These are phyloP conservation scores for Aechmea fasciata DNA, from an alignment of 176 grass and related monocot genomes.

Conservation along the genomic window DNA sequence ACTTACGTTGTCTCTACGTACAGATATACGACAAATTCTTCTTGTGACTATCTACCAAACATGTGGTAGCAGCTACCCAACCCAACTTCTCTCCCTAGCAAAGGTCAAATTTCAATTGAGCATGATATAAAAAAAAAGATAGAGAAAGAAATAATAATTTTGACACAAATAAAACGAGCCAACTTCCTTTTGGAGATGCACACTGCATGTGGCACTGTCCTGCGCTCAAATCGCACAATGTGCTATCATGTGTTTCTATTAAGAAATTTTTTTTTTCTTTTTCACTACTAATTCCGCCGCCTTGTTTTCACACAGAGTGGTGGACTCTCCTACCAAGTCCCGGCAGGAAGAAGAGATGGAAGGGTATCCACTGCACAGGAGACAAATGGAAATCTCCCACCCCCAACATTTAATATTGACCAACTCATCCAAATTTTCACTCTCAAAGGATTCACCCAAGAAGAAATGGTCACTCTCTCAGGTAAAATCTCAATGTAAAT, in stretches of 20 bases:
- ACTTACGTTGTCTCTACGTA: no score
- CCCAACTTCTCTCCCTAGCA: no score
- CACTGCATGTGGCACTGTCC: constrained; percentile 21
- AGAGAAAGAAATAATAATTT: no score
- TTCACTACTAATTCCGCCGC: background rate
- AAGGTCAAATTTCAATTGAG: no score
- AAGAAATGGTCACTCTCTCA: constrained; percentile 59
- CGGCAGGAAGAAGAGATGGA: constrained; percentile 44
- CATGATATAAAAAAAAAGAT: no score
- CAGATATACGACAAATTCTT: no score
- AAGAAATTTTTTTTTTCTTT: background rate
- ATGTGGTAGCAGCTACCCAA: no score
- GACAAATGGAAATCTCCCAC: constrained; percentile 45
- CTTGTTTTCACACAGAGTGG: constrained; percentile 30
- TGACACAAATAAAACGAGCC: background rate
- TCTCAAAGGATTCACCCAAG: constrained; percentile 37
- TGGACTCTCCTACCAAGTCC: constrained; percentile 43
- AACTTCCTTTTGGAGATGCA: constrained; percentile 2
- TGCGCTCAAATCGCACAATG: background rate
- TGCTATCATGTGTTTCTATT: background rate
- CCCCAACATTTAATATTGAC: constrained; percentile 27
- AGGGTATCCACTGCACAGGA: constrained; percentile 49
- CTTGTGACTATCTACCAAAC: no score
- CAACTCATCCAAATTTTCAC: constrained; percentile 53
- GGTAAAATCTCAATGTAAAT: constrained; percentile 9